phyloP scores from a whole-genome alignment of 805 yeast genomes.

The Myxozyma nipponensis region DNA sequence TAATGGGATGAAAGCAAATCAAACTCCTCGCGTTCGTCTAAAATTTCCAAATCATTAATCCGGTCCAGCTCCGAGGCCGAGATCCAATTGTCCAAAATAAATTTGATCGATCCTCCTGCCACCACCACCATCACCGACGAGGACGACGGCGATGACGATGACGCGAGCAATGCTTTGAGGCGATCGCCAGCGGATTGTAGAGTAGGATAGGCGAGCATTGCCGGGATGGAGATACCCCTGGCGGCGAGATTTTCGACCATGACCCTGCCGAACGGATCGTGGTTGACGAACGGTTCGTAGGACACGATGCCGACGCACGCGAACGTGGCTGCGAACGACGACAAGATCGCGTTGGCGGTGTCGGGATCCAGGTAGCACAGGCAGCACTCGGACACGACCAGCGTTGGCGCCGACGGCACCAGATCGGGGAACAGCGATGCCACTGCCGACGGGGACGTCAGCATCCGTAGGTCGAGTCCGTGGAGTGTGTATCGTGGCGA shows the following conservation, averaged over 20 bases:
- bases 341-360: slow-evolving; percentile 46
- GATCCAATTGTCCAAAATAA: slow-evolving; percentile 45
- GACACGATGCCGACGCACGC: slow-evolving; percentile 40
- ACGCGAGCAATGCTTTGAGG: slow-evolving; percentile 35
- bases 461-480: slow-evolving; percentile 52
- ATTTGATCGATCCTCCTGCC: slow-evolving; percentile 47
- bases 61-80: slow-evolving; percentile 41
- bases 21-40: slow-evolving; percentile 76
- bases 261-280: slow-evolving; percentile 61
- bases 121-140: slow-evolving; percentile 1
- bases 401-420: slow-evolving; percentile 48
- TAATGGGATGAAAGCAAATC: slow-evolving; percentile 60
- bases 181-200: slow-evolving; percentile 42
- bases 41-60: slow-evolving; percentile 54
- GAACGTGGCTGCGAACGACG: slow-evolving; percentile 37
- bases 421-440: slow-evolving; percentile 11
- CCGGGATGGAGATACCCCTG: slow-evolving; percentile 61
- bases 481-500: slow-evolving; percentile 39
- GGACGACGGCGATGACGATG: neutral
- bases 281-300: slow-evolving; percentile 67
- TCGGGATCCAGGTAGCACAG: slow-evolving; percentile 61
- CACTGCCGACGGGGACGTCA: slow-evolving; percentile 26
- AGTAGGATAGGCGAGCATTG: slow-evolving; percentile 52
- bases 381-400: slow-evolving; percentile 71
- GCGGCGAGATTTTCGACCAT: slow-evolving; percentile 59